Conservation (phyloP, 306 rosid genomes). For the Pterocarpus macrocarpus region DNA sequence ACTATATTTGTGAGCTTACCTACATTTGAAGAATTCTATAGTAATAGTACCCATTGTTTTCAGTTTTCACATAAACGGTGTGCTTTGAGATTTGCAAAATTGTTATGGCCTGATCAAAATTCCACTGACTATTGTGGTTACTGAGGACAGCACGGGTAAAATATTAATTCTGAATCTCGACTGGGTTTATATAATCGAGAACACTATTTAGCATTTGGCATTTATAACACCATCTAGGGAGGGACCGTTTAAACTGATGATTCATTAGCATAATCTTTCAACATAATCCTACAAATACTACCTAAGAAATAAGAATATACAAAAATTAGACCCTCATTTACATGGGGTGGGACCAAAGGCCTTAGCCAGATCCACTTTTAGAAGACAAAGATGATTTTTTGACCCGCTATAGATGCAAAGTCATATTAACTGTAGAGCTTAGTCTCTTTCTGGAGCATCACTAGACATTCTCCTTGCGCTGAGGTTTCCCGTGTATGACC, state of each 20-base stretch:
- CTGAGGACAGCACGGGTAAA: slow-evolving; percentile 14
- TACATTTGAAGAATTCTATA: neutral
- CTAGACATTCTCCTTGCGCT: slow-evolving; percentile 73
- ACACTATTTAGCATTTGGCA: slow-evolving; percentile 30
- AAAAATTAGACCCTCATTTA: slow-evolving; percentile 54
- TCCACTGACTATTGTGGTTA: slow-evolving; percentile 14
- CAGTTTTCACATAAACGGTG: neutral
- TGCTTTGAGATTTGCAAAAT: slow-evolving; percentile 12
- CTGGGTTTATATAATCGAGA: neutral
- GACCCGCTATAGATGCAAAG: neutral
- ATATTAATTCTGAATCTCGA: slow-evolving; percentile 24
- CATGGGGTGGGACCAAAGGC: slow-evolving; percentile 37
- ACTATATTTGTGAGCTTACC: neutral
- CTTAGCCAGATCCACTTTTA: slow-evolving; percentile 43
- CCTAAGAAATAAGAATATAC: slow-evolving; percentile 62
- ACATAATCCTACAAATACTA: slow-evolving; percentile 55
- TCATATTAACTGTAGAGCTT: slow-evolving; percentile 39
- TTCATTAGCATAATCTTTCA: slow-evolving; percentile 48
- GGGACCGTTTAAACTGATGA: slow-evolving; percentile 40
- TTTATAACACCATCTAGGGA: slow-evolving; percentile 12
- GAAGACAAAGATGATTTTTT: slow-evolving; percentile 14
- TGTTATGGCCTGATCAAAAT: slow-evolving; percentile 2
- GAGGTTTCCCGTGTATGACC: slow-evolving; percentile 86
- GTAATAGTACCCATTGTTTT: neutral
- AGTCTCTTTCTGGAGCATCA: slow-evolving; percentile 84